Evolutionary conservation across 805 yeast genomes (phyloP), one percentile per base, ranked within the genome.

Genomic region (Tetrapisispora fleetii): DNA sequence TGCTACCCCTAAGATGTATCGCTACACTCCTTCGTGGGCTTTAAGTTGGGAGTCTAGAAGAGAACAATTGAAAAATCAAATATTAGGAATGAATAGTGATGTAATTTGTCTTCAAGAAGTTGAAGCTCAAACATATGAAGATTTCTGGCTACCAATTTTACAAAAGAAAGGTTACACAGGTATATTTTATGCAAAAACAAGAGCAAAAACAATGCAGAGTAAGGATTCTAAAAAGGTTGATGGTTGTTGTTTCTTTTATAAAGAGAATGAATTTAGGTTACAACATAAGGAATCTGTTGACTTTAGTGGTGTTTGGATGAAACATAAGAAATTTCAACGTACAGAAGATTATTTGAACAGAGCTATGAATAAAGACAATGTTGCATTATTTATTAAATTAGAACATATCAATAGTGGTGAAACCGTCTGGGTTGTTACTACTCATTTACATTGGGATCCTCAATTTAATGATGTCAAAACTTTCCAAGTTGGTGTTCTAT

Each of bases 381-480:
- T 93, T 59, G 98, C 96, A 8, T 71, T 86, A 45, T 78, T 88
- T 44, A 71, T 85, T 16, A 77, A 81, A 48, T 76, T 93, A 55
- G 88, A 86, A 62, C 93, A 85, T 59, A 65, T 73, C 33, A 76
- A 75, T 48, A 78, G 90, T 6, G 88, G 90, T 17, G 85, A 83
- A 62, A 76, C 77, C 53, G 68, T 91, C 37, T 74, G 86, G 55
- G 73, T 88, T 36, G 89, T 85, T 3, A 91, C 89, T 59, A 91
- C 98, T 0, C 99, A 93, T 74, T 78, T 93, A 65, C 97, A 91
- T 66, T 93, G 99, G 98, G 97, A 93, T 71, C 99, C 99, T 4
- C 87, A 85, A 45, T 86, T 82, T 62, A 87, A 87, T 63, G 99
- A 93, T 68, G 99, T 93, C 49, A 93, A 93, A 67, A 80, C 97